Conservation (phyloP, 1,139 yeast species). For the Taiozyma sp. region DNA sequence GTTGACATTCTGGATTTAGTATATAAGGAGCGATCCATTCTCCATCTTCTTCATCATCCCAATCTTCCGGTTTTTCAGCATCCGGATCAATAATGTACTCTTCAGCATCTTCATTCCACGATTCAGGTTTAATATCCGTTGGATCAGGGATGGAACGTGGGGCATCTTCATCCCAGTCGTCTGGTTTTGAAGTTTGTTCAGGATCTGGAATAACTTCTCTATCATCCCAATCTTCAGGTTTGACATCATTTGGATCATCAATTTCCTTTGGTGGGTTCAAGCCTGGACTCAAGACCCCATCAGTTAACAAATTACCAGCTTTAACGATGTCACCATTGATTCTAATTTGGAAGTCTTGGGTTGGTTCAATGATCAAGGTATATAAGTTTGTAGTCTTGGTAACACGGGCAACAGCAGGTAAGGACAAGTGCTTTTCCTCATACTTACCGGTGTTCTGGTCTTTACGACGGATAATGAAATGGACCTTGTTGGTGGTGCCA, state of each 20-base stretch:
- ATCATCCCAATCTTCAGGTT: conserved; percentile 85
- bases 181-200: conserved; percentile 57
- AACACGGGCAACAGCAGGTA: conserved; percentile 62
- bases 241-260: conserved; percentile 53
- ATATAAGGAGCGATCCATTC: conserved; percentile 71
- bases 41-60: conserved; percentile 91
- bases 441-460: conserved; percentile 50
- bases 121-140: conserved; percentile 59
- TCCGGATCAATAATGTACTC: conserved; percentile 61
- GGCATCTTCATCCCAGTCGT: conserved; percentile 74
- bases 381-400: conserved; percentile 59
- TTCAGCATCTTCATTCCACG: conserved; percentile 70
- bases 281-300: conserved; percentile 52
- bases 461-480: conserved; percentile 61
- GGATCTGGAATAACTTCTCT: conserved; percentile 64
- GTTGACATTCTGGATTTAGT: conserved; percentile 66
- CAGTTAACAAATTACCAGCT: conserved; percentile 61
- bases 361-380: conserved; percentile 64
- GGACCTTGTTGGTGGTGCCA: conserved; percentile 75
- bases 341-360: conserved; percentile 72
- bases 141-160: conserved; percentile 63
- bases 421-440: conserved; percentile 66
- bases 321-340: conserved; percentile 71
- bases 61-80: conserved; percentile 61
- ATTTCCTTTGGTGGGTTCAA: conserved; percentile 62